Base-by-base conservation (phyloP, 306 rosid species). In the Carpinus fangiana region DNA sequence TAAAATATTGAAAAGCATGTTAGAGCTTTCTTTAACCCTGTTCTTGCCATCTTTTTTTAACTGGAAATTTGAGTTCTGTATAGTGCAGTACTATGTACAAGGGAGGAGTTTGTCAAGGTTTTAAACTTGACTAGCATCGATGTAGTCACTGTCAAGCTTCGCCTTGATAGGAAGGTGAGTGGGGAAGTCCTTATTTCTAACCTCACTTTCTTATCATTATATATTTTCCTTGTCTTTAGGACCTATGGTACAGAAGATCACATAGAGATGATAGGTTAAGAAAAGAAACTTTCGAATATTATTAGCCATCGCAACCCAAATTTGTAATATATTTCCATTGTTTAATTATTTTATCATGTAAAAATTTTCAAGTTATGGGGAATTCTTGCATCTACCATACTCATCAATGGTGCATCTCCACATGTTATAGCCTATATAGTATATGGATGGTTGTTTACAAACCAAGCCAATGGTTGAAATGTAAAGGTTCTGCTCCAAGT, bases 101-200 rank as follows among this genome's bases (percentile, higher is more conserved):
- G 84, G 81, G 86, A 87, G 70, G 93, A 89, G 84, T 87, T 87
- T 81, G 73, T 85, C 82, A 87, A 84, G 86, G 88, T 83, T 68
- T 77, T 87, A 59, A 85, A 89, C 81, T 83, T 89, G 81, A 84
- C 75, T 71, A 85, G 82, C 76, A 66, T 89, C 50, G 90, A 89
- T 81, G 82, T 84, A 54, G 88, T 89, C 67, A 87, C 79, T 26
- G 84, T 87, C 70, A 85, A 85, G 67, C 86, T 89, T 61, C 70
- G 85, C 82, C 78, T 89, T 2, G 85, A 87, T 82, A 75, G 76
- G 75, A 87, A 83, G 88, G 93, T 89, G 61, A 41, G 61, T 46
- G 51, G 61, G 59, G 73, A 23, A 72, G 56, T 73, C 18, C 66
- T 66, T 56, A 45, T 41, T 54, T 69, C 52, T 20, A 16, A 41